These are phyloP conservation scores for Brassica napus DNA, from an alignment of 345 rosid species.

Conservation along the genomic window Da-Ae NC_063451.1:43833001-43833500, in stretches of 20 bases:
- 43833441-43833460: background rate
- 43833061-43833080: background rate
- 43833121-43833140: constrained; percentile 19
- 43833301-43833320: constrained; percentile 9
- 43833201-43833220: too few relatives aligned
- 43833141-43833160: constrained; percentile 22
- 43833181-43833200: background rate
- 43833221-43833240: too few relatives aligned
- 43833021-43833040: background rate
- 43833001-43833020: background rate
- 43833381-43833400: constrained; percentile 2
- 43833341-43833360: background rate
- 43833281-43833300: background rate
- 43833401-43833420: background rate
- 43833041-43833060: background rate
- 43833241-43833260: too few relatives aligned
- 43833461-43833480: background rate
- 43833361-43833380: background rate
- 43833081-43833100: background rate
- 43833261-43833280: too few relatives aligned
- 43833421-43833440: background rate
- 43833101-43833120: constrained; percentile 8
- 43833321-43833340: background rate
- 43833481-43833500: background rate
- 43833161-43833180: constrained; percentile 25